Percentiles rank a stretch among this genome's conserved stretches.
Evolutionary conservation across 73 alveolate genomes (phyloP).

Genomic region (Paramecium caudatum): DNA sequence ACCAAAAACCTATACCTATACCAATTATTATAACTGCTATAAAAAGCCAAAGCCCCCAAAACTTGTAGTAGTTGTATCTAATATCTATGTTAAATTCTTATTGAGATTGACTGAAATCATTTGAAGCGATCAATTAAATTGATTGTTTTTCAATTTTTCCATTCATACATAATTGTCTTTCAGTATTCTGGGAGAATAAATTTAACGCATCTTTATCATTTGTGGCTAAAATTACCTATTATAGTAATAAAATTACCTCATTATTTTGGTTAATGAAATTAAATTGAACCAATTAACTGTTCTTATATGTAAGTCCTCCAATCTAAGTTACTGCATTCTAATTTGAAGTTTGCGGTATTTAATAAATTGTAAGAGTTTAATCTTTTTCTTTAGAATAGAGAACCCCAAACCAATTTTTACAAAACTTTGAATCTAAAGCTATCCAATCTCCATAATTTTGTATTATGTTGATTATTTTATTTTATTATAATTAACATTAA

Average conservation of each 20-base stretch:
- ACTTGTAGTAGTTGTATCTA: too few species aligned
- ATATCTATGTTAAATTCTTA: too few species aligned
- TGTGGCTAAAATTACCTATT: background rate
- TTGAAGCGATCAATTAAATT: background rate
- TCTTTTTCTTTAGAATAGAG: background rate
- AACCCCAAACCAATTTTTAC: background rate
- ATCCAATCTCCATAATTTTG: slow-evolving; percentile 19
- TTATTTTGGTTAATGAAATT: background rate
- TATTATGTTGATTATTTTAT: background rate
- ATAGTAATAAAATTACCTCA: background rate
- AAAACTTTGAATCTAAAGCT: background rate
- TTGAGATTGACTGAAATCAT: too few species aligned
- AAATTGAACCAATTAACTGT: background rate
- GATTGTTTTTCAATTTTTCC: background rate
- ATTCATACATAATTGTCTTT: background rate
- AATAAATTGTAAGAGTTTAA: background rate
- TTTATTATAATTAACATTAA: background rate
- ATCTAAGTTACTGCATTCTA: background rate
- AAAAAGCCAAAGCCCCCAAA: too few species aligned
- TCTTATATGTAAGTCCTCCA: background rate
- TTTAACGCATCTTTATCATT: background rate
- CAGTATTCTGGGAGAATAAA: background rate
- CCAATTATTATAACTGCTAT: too few species aligned
- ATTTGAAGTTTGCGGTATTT: background rate
- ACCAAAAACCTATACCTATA: background rate